phyloP scores from a whole-genome alignment of 1,284 basidiomycete genomes.

The Rhodotorula sp. region DNA sequence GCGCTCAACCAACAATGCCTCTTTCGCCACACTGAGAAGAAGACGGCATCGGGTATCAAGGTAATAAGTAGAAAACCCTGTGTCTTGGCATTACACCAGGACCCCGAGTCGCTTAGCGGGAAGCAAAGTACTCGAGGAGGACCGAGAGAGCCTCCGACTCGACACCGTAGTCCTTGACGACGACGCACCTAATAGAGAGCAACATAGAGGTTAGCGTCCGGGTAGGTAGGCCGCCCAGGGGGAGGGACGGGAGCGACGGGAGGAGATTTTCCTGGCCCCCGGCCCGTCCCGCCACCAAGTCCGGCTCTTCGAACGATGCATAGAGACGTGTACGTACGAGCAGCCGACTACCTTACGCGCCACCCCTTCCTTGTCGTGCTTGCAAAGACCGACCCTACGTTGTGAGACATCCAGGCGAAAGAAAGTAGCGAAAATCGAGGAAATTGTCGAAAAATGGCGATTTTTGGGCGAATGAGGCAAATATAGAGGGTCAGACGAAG shows the following conservation, averaged over 20 bases:
- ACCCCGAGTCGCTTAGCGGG: neutral
- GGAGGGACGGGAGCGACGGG: neutral
- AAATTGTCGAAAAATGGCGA: neutral
- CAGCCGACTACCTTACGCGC: slow-evolving; percentile 94
- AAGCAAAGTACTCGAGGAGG: slow-evolving; percentile 39
- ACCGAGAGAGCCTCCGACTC: slow-evolving; percentile 82
- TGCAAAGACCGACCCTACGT: slow-evolving; percentile 71
- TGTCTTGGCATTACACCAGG: too few species aligned
- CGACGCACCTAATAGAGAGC: slow-evolving; percentile 64
- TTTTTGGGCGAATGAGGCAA: neutral
- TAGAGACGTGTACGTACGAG: slow-evolving; percentile 53
- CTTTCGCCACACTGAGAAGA: too few species aligned
- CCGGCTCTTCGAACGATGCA: neutral
- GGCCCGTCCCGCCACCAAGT: neutral
- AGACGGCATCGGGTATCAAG: too few species aligned
- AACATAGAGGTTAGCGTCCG: neutral
- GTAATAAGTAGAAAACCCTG: too few species aligned
- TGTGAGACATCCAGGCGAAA: neutral
- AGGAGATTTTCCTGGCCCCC: neutral
- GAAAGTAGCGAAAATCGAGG: neutral
- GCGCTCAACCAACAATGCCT: too few species aligned
- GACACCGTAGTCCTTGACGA: slow-evolving; percentile 96
- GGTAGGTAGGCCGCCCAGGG: neutral
- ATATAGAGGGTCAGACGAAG: neutral
- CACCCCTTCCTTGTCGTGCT: slow-evolving; percentile 99